Conservation (phyloP, 2,329 filamentous ascomycete species). For the Penicillium sp. region DNA sequence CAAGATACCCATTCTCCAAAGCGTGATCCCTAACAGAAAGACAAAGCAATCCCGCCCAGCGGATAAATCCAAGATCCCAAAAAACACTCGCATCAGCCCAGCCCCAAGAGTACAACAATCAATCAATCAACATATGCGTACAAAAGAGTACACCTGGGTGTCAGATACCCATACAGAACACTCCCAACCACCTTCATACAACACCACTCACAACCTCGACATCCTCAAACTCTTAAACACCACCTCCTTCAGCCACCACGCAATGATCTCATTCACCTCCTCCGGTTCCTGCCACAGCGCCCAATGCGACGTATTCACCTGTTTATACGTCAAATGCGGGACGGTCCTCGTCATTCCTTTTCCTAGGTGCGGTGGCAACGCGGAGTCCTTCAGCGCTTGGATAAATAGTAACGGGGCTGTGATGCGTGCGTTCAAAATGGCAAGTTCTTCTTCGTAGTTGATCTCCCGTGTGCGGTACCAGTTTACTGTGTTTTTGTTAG, state of each 20-base stretch:
- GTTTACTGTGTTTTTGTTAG: no score
- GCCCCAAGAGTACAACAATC: no score
- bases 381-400: constrained; percentile 59
- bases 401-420: constrained; percentile 65
- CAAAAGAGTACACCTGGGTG: no score
- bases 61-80: no score
- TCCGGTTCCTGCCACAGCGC: constrained; percentile 63
- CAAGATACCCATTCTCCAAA: no score
- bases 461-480: constrained; percentile 72
- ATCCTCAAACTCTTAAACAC: no score
- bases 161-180: no score
- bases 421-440: constrained; percentile 37
- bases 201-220: no score
- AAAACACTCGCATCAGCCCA: no score
- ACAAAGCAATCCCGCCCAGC: no score
- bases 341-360: constrained; percentile 61
- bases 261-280: constrained; percentile 61
- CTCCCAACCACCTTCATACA: constrained; percentile 25
- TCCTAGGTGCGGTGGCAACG: constrained; percentile 64
- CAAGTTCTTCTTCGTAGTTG: constrained; percentile 67
- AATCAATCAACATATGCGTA: no score
- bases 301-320: constrained; percentile 72
- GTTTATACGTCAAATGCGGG: constrained; percentile 53
- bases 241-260: constrained; percentile 55
- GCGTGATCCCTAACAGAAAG: no score